phyloP scores from a whole-genome alignment of 352 stramenopile genomes.

The Pythium phragmitis region DNA sequence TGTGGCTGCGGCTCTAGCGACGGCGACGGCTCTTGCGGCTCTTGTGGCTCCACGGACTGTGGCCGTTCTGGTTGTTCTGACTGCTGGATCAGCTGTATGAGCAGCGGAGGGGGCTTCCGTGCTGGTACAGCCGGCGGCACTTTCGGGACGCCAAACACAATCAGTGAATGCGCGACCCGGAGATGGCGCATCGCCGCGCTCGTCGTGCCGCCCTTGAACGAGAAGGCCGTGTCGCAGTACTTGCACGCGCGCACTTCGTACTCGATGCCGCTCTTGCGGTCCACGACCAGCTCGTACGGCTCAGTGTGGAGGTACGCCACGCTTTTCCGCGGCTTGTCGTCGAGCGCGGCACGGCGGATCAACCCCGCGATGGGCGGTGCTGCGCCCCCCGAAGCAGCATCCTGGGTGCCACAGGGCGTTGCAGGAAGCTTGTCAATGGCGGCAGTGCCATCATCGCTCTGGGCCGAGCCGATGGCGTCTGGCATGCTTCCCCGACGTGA shows the following conservation, averaged over 20 bases:
- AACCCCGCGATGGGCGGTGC: slow-evolving; percentile 5
- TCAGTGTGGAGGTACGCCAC: slow-evolving; percentile 40
- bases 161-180: slow-evolving; percentile 38
- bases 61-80: too few relatives aligned
- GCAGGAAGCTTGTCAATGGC: neutral
- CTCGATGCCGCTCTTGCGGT: slow-evolving; percentile 29
- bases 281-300: slow-evolving; percentile 26
- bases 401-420: neutral
- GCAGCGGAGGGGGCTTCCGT: too few relatives aligned
- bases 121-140: neutral
- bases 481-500: neutral
- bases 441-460: neutral
- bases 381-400: neutral
- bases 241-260: slow-evolving; percentile 43
- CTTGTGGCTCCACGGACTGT: too few relatives aligned
- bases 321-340: slow-evolving; percentile 41
- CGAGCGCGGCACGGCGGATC: slow-evolving; percentile 3
- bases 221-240: slow-evolving; percentile 49
- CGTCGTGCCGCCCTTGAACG: slow-evolving; percentile 52
- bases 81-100: too few relatives aligned
- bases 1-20: neutral
- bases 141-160: slow-evolving; percentile 6
- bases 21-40: too few relatives aligned
- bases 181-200: slow-evolving; percentile 51
- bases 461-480: neutral